These are phyloP conservation scores for Triangularia setosa DNA, from an alignment of 2,329 filamentous ascomycete species.

Conservation along the genomic window DNA sequence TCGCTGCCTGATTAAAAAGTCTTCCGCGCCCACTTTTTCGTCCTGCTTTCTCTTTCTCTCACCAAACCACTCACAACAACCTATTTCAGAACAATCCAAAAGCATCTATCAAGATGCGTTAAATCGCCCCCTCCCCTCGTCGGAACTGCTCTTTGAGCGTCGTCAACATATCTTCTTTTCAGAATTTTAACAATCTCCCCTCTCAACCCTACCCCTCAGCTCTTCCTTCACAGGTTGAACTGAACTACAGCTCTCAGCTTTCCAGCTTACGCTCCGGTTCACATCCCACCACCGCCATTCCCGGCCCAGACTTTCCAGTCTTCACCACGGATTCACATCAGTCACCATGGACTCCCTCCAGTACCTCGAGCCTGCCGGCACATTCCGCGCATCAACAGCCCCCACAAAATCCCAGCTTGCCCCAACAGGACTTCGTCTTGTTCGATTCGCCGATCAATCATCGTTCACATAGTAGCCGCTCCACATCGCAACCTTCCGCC, in stretches of 20 bases:
- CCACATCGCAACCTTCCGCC: slow-evolving; percentile 37
- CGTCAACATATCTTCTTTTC: slow-evolving; percentile 50
- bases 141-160: slow-evolving; percentile 32
- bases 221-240: slow-evolving; percentile 55
- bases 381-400: slow-evolving; percentile 54
- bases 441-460: slow-evolving; percentile 55
- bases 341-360: slow-evolving; percentile 77
- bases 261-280: slow-evolving; percentile 55
- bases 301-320: slow-evolving; percentile 65
- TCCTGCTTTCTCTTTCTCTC: slow-evolving; percentile 33
- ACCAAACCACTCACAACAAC: slow-evolving; percentile 33
- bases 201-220: slow-evolving; percentile 48
- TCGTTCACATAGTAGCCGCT: slow-evolving; percentile 40
- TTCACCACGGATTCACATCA: slow-evolving; percentile 76
- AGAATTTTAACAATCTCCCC: slow-evolving; percentile 35
- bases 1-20: slow-evolving; percentile 49
- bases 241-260: slow-evolving; percentile 64
- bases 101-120: slow-evolving; percentile 55
- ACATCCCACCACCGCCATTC: slow-evolving; percentile 53
- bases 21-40: slow-evolving; percentile 29
- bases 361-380: slow-evolving; percentile 60
- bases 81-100: slow-evolving; percentile 35
- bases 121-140: slow-evolving; percentile 43
- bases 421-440: slow-evolving; percentile 74
- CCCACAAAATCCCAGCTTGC: slow-evolving; percentile 40